Base-by-base conservation (phyloP, 768 basidiomycete species). In the Kwoniella dendrophila region DNA sequence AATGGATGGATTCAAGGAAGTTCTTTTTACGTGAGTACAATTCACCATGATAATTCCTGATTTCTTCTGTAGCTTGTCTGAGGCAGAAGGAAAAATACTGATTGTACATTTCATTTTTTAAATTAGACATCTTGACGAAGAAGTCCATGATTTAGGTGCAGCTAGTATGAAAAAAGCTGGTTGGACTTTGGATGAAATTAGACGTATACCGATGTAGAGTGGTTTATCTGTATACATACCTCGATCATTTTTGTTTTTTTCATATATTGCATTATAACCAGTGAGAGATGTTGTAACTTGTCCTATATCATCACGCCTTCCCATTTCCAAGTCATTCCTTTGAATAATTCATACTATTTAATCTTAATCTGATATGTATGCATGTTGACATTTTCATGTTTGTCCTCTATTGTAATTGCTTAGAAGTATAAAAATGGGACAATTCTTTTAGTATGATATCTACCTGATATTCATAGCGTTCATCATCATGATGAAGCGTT, bases 111-210 rank as follows among this genome's bases (percentile, higher is more conserved):
- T 33, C 12, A 4, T 38, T 41, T 45, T 12, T 20, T 32, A 22
- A 18, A 2, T 0, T 41, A 71, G 70, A 22, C 78, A 79, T 65
- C 62, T 79, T 5, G 77, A 76, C 50, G 78, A 78, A 53, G 78
- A 79, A 56, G 77, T 79, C 10, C 56, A 77, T 22, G 77, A 75
- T 62, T 53, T 79, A 22, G 70, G 72, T 11, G 73, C 62, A 49
- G 71, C 71, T 47, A 74, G 74, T 34, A 72, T 78, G 73, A 63
- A 69, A 34, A 67, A 67, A 38, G 76, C 76, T 20, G 76, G 76
- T 34, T 78, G 74, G 72, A 78, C 69, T 11, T 59, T 78, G 52
- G 67, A 67, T 10, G 76, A 78, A 61, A 36, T 78, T 34, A 63
- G 68, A 49, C 52, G 58, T 57, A 71, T 78, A 33, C 70, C 71